Conservation (phyloP, 192 early-diverging fungal genomes). For the Coemansia sp. region DNA sequence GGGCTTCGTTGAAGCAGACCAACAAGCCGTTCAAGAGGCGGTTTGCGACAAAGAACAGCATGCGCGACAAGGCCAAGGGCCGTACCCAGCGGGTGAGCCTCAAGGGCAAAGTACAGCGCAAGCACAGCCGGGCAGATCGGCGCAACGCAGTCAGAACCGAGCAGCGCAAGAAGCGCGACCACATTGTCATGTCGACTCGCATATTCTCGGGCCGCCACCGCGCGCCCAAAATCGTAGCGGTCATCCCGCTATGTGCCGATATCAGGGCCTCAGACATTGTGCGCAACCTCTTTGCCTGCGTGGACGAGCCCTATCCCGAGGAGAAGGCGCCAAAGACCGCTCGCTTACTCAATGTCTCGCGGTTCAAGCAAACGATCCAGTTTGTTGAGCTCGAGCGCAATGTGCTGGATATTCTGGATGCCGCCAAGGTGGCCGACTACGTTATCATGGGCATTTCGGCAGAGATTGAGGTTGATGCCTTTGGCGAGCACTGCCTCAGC, state of each 20-base stretch:
- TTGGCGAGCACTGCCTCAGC: constrained; percentile 81
- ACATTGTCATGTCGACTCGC: constrained; percentile 65
- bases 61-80: constrained; percentile 82
- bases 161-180: constrained; percentile 81
- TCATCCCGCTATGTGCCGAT: constrained; percentile 87
- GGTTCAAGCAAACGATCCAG: constrained; percentile 90
- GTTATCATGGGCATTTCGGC: constrained; percentile 85
- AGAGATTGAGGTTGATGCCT: constrained; percentile 86
- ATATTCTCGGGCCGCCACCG: constrained; percentile 81
- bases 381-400: constrained; percentile 76
- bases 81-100: constrained; percentile 62
- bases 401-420: constrained; percentile 83
- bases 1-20: constrained; percentile 80
- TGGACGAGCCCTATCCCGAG: constrained; percentile 56
- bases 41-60: constrained; percentile 76
- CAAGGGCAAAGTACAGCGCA: constrained; percentile 57
- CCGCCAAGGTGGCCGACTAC: constrained; percentile 89
- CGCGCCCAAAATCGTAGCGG: constrained; percentile 85
- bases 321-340: constrained; percentile 12
- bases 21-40: constrained; percentile 98
- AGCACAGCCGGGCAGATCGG: constrained; percentile 70
- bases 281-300: constrained; percentile 49
- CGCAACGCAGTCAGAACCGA: constrained; percentile 73
- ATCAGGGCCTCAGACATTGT: constrained; percentile 56
- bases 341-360: constrained; percentile 56